Base-by-base conservation (phyloP, 352 stramenopile species). In the Pythium pyrilobum region DNA sequence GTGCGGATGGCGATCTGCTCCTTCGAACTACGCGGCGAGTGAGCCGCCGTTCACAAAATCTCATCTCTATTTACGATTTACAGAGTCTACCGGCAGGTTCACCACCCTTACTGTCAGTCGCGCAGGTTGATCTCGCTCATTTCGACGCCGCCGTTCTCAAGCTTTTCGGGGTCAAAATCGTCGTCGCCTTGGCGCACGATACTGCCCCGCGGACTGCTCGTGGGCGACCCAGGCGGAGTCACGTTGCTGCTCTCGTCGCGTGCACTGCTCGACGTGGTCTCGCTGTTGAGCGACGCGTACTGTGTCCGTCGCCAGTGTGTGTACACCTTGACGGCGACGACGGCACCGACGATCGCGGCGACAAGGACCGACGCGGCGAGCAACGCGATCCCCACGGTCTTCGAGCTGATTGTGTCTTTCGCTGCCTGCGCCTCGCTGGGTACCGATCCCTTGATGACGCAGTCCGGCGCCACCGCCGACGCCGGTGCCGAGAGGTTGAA, bases 401-500 rank as follows among this genome's bases (percentile, higher is more conserved):
- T 47, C 10, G 41, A 34, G 12, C 23, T 28, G n/a, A 12, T 33
- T 15, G 9, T 23, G n/a, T 40, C 42, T 29, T 36, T 38, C 36
- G 34, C 37, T 54, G 25, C n/a, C n/a, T n/a, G n/a, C n/a, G n/a
- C n/a, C n/a, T n/a, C n/a, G n/a, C n/a, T n/a, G n/a, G n/a, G n/a
- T n/a, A n/a, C n/a, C n/a, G n/a, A n/a, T n/a, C n/a, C n/a, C n/a
- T n/a, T n/a, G n/a, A n/a, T n/a, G n/a, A n/a, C n/a, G n/a, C n/a
- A n/a, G n/a, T n/a, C n/a, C n/a, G n/a, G n/a, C n/a, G n/a, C n/a
- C n/a, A n/a, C n/a, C n/a, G n/a, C n/a, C n/a, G n/a, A n/a, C n/a
- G n/a, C n/a, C n/a, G n/a, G n/a, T n/a, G n/a, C 38, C 9, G 71
- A 68, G 15, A 67, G 31, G 46, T 87, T 77, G 41, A 85, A 79